Conservation (phyloP, 805 yeast species). For the Candida insectorum region DNA sequence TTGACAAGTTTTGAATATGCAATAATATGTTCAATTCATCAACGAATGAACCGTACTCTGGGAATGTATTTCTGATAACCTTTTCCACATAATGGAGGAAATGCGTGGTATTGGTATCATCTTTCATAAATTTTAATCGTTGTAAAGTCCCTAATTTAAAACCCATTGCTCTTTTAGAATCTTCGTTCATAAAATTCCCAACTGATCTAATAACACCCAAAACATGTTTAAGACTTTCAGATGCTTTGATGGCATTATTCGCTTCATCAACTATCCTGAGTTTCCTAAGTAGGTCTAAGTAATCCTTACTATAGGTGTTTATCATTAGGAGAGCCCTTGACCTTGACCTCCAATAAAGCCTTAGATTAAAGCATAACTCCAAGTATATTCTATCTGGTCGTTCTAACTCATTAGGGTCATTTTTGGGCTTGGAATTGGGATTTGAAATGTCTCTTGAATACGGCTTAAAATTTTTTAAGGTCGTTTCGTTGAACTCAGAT, state of each 20-base stretch:
- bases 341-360: constrained; percentile 89
- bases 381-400: constrained; percentile 84
- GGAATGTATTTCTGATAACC: constrained; percentile 78
- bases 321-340: constrained; percentile 75
- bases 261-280: constrained; percentile 73
- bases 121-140: constrained; percentile 85
- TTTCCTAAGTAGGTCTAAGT: constrained; percentile 64
- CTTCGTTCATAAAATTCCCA: constrained; percentile 95
- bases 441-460: constrained; percentile 69
- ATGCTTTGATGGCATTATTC: constrained; percentile 57
- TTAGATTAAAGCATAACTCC: constrained; percentile 78
- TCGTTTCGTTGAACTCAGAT: constrained; percentile 66
- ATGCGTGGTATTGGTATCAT: constrained; percentile 80
- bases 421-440: constrained; percentile 45
- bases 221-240: constrained; percentile 66
- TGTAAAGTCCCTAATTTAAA: constrained; percentile 89
- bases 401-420: constrained; percentile 73
- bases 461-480: constrained; percentile 73
- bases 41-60: constrained; percentile 71
- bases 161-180: constrained; percentile 89
- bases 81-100: constrained; percentile 91
- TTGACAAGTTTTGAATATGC: constrained; percentile 66
- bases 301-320: constrained; percentile 74
- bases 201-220: constrained; percentile 84
- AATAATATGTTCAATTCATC: constrained; percentile 62